These are phyloP conservation scores for Diaporthe vaccinii DNA, from an alignment of 2,329 filamentous ascomycete species.

Conservation along the genomic window DNA sequence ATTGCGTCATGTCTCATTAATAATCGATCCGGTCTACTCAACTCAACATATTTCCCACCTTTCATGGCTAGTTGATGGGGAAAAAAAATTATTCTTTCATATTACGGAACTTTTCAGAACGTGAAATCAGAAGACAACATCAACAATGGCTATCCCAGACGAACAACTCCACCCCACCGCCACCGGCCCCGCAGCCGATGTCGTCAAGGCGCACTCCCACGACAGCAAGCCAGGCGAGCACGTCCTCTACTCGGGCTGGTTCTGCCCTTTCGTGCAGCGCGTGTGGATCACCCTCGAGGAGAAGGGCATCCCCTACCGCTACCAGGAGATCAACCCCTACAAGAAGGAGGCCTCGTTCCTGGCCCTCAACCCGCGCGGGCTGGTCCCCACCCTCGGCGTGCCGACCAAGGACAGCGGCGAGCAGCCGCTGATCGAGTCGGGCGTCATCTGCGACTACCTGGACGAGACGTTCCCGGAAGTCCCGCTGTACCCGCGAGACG, in stretches of 20 bases:
- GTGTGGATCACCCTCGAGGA: conserved; percentile 79
- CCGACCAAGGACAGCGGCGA: conserved; percentile 51
- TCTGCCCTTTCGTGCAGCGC: conserved; percentile 77
- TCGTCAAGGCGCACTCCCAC: conserved; percentile 50
- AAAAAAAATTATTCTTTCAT: not conserved
- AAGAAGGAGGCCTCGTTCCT: conserved; percentile 76
- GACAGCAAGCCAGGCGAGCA: conserved; percentile 55
- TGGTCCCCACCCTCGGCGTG: conserved; percentile 77
- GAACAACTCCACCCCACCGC: conserved; percentile 59
- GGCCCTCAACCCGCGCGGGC: conserved; percentile 77
- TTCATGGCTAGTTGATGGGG: too few species aligned
- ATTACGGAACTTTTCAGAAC: not conserved
- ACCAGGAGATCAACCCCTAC: conserved; percentile 82
- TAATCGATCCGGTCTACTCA: not conserved
- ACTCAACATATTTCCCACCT: not conserved
- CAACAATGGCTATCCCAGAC: conserved; percentile 50
- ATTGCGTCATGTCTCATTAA: conserved; percentile 25
- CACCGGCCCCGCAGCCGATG: conserved; percentile 61
- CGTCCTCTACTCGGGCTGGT: conserved; percentile 76
- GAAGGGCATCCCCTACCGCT: conserved; percentile 79
- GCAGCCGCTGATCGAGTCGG: conserved; percentile 77
- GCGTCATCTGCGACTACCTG: conserved; percentile 79
- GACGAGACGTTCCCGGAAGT: conserved; percentile 74
- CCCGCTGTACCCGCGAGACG: conserved; percentile 66
- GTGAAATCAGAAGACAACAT: too few species aligned